phyloP scores from a whole-genome alignment of 306 rosid species.

The Dalbergia cochinchinensis region DNA sequence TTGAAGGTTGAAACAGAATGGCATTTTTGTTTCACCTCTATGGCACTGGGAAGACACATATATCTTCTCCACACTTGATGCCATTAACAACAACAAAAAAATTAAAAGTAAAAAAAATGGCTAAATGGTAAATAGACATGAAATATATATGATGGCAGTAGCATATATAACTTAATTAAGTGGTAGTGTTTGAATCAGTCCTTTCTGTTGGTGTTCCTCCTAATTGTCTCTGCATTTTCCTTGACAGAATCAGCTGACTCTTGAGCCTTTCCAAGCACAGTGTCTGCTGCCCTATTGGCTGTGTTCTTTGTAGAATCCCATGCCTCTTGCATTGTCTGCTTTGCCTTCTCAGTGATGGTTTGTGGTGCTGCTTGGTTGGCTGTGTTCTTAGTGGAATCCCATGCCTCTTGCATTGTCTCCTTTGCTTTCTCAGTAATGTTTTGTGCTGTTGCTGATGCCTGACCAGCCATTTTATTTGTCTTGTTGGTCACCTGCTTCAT shows the following conservation, averaged over 20 bases:
- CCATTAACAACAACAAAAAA: slow-evolving; percentile 1
- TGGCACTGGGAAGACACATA: slow-evolving; percentile 49
- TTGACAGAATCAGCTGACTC: slow-evolving; percentile 65
- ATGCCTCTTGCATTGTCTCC: slow-evolving; percentile 59
- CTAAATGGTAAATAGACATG: slow-evolving; percentile 9
- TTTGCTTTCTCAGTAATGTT: slow-evolving; percentile 62
- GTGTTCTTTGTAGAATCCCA: slow-evolving; percentile 78
- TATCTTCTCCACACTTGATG: slow-evolving; percentile 37
- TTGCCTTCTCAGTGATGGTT: slow-evolving; percentile 60
- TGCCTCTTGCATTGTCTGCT: slow-evolving; percentile 68
- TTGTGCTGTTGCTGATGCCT: slow-evolving; percentile 59
- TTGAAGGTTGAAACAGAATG: slow-evolving; percentile 40
- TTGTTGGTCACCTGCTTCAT: slow-evolving; percentile 51
- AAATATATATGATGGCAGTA: neutral
- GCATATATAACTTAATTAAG: neutral
- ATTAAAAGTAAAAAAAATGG: neutral
- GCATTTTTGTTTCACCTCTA: slow-evolving; percentile 18
- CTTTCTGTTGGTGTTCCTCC: slow-evolving; percentile 65
- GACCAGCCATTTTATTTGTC: slow-evolving; percentile 51
- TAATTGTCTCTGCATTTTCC: slow-evolving; percentile 45
- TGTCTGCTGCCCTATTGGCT: slow-evolving; percentile 65
- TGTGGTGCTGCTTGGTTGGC: slow-evolving; percentile 57
- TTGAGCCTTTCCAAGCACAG: slow-evolving; percentile 53
- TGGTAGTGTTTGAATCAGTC: slow-evolving; percentile 35
- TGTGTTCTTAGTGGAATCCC: slow-evolving; percentile 67